Conservation (phyloP, 31 red algal species). For the Odonthalia washingtoniensis region DNA sequence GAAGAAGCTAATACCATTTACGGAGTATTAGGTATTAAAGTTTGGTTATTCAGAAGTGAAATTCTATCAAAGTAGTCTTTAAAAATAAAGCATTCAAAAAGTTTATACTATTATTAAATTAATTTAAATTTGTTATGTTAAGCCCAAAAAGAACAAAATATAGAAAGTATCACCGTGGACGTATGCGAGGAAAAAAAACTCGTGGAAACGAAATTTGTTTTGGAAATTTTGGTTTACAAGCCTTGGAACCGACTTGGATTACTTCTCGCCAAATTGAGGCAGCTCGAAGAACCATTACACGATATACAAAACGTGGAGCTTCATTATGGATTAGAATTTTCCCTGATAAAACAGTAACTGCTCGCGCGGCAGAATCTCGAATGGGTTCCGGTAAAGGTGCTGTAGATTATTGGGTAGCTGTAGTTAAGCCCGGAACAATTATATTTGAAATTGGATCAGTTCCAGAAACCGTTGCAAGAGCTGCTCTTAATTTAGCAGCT, state of each 20-base stretch:
- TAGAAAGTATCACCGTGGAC: not conserved
- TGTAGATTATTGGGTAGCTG: constrained; percentile 15
- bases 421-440: constrained; percentile 18
- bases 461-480: not conserved
- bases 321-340: constrained; percentile 15
- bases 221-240: constrained; percentile 28
- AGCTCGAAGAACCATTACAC: constrained; percentile 3
- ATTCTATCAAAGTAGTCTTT: constrained; percentile 2
- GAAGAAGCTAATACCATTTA: constrained; percentile 13
- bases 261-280: constrained; percentile 23
- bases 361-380: constrained; percentile 11
- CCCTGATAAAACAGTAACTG: constrained; percentile 21
- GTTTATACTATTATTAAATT: constrained; percentile 1
- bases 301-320: constrained; percentile 27
- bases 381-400: constrained; percentile 29
- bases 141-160: constrained; percentile 12
- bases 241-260: not conserved
- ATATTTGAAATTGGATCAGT: constrained; percentile 12
- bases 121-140: constrained; percentile 14
- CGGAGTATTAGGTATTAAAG: constrained; percentile 29
- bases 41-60: constrained; percentile 3
- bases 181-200: not conserved
- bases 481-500: not conserved
- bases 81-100: no score
- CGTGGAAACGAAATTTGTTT: constrained; percentile 9